These are phyloP conservation scores for Lachancea sp. DNA, from an alignment of 805 yeast species.

Conservation along the genomic window DNA sequence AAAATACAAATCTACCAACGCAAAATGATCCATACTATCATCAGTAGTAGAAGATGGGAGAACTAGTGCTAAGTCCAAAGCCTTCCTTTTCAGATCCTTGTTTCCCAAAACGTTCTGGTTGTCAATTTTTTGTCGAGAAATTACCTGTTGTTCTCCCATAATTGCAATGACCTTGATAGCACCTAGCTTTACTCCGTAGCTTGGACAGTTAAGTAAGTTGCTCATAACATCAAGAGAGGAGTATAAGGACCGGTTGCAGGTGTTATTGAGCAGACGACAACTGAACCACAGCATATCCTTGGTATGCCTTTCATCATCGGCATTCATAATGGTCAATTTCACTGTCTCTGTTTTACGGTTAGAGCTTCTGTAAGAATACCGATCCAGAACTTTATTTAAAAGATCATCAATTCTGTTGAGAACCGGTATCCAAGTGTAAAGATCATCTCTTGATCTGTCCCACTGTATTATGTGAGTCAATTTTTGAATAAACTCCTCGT, in stretches of 20 bases:
- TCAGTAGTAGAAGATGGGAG: conserved; percentile 45
- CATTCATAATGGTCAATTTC: conserved; percentile 40
- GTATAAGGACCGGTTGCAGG: conserved; percentile 61
- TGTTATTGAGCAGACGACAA: conserved; percentile 55
- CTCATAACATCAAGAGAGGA: conserved; percentile 58
- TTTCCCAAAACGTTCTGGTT: conserved; percentile 21
- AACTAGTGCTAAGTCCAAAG: conserved; percentile 48
- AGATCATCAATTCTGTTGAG: conserved; percentile 70
- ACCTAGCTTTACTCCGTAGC: conserved; percentile 50
- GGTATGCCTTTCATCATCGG: conserved; percentile 42
- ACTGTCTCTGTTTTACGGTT: conserved; percentile 41
- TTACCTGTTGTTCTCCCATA: conserved; percentile 54
- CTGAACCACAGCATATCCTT: conserved; percentile 56
- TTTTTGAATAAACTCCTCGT: conserved; percentile 36
- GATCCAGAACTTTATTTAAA: conserved; percentile 46
- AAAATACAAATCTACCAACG: conserved; percentile 42
- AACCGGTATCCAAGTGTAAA: conserved; percentile 71
- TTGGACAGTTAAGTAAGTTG: conserved; percentile 51
- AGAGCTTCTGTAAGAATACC: conserved; percentile 36
- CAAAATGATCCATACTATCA: conserved; percentile 35
- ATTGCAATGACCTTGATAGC: conserved; percentile 56
- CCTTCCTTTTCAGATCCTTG: conserved; percentile 37
- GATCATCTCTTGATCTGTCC: conserved; percentile 61
- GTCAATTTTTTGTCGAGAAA: conserved; percentile 28
- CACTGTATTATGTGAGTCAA: conserved; percentile 40